These are phyloP conservation scores for Ophiostoma pallidulum DNA, from an alignment of 2,329 filamentous ascomycete genomes.

Conservation along the genomic window DNA sequence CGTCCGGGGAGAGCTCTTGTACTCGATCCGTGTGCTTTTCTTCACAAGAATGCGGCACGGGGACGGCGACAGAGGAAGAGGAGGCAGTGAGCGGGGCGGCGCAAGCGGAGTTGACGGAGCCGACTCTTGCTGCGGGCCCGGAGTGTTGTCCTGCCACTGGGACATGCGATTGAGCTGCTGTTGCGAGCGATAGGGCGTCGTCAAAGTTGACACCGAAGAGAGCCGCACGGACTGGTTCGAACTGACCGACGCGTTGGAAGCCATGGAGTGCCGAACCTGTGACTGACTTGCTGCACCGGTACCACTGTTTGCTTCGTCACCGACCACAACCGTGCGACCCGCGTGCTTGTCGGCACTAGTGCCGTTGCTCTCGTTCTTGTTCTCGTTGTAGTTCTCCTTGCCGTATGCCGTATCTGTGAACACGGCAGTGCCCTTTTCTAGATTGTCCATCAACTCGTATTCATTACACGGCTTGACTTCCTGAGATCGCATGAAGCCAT, in stretches of 20 bases:
- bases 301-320: background rate
- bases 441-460: constrained; percentile 9
- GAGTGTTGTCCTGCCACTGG: background rate
- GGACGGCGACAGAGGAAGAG: background rate
- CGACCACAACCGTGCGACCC: no score
- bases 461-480: background rate
- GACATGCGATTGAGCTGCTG: background rate
- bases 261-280: background rate
- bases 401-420: background rate
- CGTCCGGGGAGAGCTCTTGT: background rate
- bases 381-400: no score
- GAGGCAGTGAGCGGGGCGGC: background rate
- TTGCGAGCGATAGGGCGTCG: background rate
- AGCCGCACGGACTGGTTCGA: background rate
- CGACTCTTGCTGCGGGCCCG: background rate
- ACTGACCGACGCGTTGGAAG: background rate
- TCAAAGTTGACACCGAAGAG: background rate
- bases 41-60: constrained; percentile 10
- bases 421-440: constrained; percentile 1
- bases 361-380: background rate
- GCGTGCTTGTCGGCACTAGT: background rate
- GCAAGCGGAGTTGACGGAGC: background rate
- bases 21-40: constrained; percentile 10
- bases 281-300: background rate
- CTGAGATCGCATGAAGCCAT: background rate